These are phyloP conservation scores for Trametes villosa DNA, from an alignment of 768 basidiomycete species.

Conservation along the genomic window DNA sequence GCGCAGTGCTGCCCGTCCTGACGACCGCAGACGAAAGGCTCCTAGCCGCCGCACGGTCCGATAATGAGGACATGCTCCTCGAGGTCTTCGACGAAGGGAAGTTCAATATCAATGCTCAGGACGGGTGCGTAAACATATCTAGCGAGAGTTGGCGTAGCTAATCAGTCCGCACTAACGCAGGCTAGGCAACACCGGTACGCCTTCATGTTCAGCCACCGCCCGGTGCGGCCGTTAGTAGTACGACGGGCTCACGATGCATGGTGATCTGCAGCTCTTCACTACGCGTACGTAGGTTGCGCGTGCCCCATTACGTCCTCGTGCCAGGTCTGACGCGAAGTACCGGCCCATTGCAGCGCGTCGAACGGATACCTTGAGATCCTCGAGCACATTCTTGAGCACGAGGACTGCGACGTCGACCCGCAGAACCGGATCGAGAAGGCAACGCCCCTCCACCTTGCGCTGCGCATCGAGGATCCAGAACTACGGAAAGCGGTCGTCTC, in stretches of 20 bases:
- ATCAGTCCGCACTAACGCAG: slow-evolving; percentile 25
- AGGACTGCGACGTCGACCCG: slow-evolving; percentile 82
- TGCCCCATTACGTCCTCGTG: background rate
- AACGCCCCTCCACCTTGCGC: slow-evolving; percentile 81
- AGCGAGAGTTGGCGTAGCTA: background rate
- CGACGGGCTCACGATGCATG: background rate
- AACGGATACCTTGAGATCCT: slow-evolving; percentile 65
- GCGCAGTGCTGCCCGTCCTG: background rate
- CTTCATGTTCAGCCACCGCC: background rate
- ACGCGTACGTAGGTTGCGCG: slow-evolving; percentile 56
- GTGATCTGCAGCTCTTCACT: slow-evolving; percentile 60
- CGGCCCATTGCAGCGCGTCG: slow-evolving; percentile 45
- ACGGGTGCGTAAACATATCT: slow-evolving; percentile 59
- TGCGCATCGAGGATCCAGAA: slow-evolving; percentile 57
- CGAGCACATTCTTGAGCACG: slow-evolving; percentile 72
- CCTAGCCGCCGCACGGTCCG: slow-evolving; percentile 70
- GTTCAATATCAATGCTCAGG: slow-evolving; percentile 76
- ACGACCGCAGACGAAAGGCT: slow-evolving; percentile 63
- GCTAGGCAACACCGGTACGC: slow-evolving; percentile 80
- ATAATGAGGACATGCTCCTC: slow-evolving; percentile 70
- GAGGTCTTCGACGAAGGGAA: slow-evolving; percentile 59
- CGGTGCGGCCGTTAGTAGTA: background rate
- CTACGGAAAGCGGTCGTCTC: slow-evolving; percentile 58
- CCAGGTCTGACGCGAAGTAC: background rate
- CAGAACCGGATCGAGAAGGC: slow-evolving; percentile 68